Percentiles rank a stretch among this genome's conserved stretches.
These are phyloP conservation scores for Cystobasidium tubakii DNA, from an alignment of 768 basidiomycete species.

Conservation along the genomic window DNA sequence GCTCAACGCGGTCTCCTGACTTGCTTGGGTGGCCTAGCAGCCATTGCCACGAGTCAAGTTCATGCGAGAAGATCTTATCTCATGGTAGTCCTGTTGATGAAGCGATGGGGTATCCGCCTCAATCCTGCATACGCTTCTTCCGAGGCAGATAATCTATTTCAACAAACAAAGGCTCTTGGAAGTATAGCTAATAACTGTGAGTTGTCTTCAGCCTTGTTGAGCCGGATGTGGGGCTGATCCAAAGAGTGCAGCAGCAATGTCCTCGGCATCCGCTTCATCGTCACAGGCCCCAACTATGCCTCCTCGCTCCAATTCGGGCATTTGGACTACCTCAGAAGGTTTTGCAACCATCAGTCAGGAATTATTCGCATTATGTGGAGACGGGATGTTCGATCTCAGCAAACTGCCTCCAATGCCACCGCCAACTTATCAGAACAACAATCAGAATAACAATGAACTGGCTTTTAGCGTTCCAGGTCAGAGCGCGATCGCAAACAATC, in stretches of 20 bases:
- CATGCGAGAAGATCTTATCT: constrained; percentile 10
- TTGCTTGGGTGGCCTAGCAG: constrained; percentile 12
- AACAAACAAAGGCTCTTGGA: not conserved
- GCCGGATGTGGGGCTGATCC: not conserved
- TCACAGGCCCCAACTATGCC: not conserved
- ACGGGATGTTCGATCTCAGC: not conserved
- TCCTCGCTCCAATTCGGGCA: not conserved
- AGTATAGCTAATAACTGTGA: not conserved
- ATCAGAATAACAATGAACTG: not conserved
- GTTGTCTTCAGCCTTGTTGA: not conserved
- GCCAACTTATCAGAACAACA: no score
- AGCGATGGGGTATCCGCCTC: constrained; percentile 8
- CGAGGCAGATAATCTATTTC: not conserved
- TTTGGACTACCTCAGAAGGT: not conserved
- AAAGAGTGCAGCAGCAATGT: not conserved
- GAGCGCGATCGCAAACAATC: no score
- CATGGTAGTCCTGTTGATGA: not conserved
- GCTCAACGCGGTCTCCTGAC: constrained; percentile 7
- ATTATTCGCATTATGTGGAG: not conserved
- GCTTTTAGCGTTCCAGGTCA: not conserved
- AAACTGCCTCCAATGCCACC: not conserved
- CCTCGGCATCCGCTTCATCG: not conserved
- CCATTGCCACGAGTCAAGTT: constrained; percentile 22
- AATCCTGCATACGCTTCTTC: not conserved
- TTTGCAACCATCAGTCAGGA: constrained; percentile 10